Conservation (phyloP, 139 green algal species). For the Choricystis sp. region DNA sequence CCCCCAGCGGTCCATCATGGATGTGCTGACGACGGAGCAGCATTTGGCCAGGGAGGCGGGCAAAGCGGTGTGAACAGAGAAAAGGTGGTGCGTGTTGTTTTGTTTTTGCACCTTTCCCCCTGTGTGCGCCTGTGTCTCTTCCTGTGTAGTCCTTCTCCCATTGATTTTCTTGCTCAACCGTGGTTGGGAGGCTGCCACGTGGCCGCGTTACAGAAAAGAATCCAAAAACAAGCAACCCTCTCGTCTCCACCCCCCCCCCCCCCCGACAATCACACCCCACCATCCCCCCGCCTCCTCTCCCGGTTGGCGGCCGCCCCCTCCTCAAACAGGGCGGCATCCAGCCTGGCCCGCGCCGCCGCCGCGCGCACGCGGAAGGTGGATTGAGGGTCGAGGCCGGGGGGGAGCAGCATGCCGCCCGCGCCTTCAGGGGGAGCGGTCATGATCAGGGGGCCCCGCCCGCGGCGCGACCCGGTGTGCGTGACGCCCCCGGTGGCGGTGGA, state of each 20-base stretch:
- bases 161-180: not conserved
- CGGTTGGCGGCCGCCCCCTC: not conserved
- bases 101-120: no score
- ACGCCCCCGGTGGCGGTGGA: not conserved
- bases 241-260: not conserved
- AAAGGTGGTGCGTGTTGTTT: no score
- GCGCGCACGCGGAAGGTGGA: not conserved
- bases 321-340: not conserved
- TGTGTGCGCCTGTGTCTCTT: not conserved
- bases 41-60: no score
- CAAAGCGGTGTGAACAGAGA: no score
- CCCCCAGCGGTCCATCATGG: not conserved
- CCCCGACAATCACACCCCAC: not conserved
- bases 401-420: not conserved
- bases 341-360: no score
- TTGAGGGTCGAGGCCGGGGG: not conserved
- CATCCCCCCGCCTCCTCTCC: not conserved
- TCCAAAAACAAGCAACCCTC: no score
- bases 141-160: not conserved
- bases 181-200: no score
- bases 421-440: not conserved
- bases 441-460: no score
- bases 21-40: not conserved
- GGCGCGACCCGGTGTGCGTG: no score
- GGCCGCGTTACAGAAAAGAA: no score